Percentiles rank a stretch among this genome's conserved stretches.
Evolutionary conservation across 1,284 basidiomycete species (phyloP).

Genomic region (Boletellus sp.): DNA sequence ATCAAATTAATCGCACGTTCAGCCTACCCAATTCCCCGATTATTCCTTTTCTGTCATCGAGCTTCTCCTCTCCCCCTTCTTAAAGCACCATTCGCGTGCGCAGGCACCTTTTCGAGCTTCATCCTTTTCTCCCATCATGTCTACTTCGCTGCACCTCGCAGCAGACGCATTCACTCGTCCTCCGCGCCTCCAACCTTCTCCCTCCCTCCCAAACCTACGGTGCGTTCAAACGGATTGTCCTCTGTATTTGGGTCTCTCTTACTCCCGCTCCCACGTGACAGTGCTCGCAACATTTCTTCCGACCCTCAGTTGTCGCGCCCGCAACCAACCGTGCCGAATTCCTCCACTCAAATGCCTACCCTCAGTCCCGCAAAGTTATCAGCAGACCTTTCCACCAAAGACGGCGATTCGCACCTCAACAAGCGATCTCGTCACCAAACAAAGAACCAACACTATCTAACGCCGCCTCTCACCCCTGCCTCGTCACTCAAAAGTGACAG

Average conservation of each 20-base stretch:
- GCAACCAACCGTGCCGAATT: slow-evolving; percentile 19
- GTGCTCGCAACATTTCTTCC: slow-evolving; percentile 23
- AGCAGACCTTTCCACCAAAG: slow-evolving; percentile 14
- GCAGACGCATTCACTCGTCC: slow-evolving; percentile 32
- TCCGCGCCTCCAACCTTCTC: slow-evolving; percentile 53
- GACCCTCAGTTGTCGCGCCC: slow-evolving; percentile 38
- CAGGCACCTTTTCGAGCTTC: slow-evolving; percentile 33
- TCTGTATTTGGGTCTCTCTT: slow-evolving; percentile 6
- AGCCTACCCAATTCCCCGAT: slow-evolving; percentile 30
- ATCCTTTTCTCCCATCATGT: slow-evolving; percentile 29
- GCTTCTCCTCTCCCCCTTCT: slow-evolving; percentile 32
- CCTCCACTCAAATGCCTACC: slow-evolving; percentile 17
- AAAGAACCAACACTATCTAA: slow-evolving; percentile 41
- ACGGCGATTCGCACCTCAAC: slow-evolving; percentile 15
- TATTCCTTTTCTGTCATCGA: slow-evolving; percentile 32
- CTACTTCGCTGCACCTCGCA: slow-evolving; percentile 24
- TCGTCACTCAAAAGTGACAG: slow-evolving; percentile 43
- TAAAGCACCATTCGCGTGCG: slow-evolving; percentile 29
- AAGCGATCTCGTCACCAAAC: slow-evolving; percentile 26
- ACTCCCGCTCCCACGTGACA: slow-evolving; percentile 16
- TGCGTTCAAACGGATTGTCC: slow-evolving; percentile 22
- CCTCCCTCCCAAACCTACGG: slow-evolving; percentile 61
- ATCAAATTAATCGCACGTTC: slow-evolving; percentile 35
- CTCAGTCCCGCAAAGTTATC: slow-evolving; percentile 11
- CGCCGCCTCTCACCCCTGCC: slow-evolving; percentile 56